Base-by-base conservation (phyloP, 495 filamentous ascomycete species). In the Amorphotheca resinae region DNA sequence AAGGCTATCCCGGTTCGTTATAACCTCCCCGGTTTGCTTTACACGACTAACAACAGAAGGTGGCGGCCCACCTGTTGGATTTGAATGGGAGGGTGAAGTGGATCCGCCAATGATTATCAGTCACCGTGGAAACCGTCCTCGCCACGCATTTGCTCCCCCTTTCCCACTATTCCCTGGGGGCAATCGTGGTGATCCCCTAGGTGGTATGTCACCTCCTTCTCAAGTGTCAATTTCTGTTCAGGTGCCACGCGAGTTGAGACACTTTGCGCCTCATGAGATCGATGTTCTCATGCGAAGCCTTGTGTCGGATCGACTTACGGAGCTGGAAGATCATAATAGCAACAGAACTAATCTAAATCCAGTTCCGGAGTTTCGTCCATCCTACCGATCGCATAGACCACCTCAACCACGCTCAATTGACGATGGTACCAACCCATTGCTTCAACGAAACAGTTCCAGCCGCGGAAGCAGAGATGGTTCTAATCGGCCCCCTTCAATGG, bases 341-440 rank as follows among this genome's bases (percentile, higher is more conserved):
- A 38, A 40, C n/a, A 48, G 31, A 41, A 49, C 59, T 64, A 53
- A 64, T 51, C 32, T 9, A 14, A 31, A 30, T 46, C 8, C 43
- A 65, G 60, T 48, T 23, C 39, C 49, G 8, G 42, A 52, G 23
- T 54, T 39, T 30, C 48, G 51, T 15, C 14, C 17, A 11, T 33
- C 44, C 6, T 54, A 47, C 20, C 40, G 54, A 12, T 49, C 54
- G 1, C 51, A 50, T 18, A 37, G 51, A 38, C 51, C 51, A 18
- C 40, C 40, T 42, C 35, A 60, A 3, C 51, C 65, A 21, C 72
- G 76, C 18, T 61, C 61, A 11, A 70, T 68, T 32, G 85, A 94
- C 52, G 86, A 93, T 53, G 85, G 84, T 14, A 68, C 71, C 3
- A 93, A 95, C 54, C 87, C 87, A 37, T 67, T 95, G 11, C 73